Base-by-base conservation (phyloP, 768 basidiomycete species). In the Mycena rosella region DNA sequence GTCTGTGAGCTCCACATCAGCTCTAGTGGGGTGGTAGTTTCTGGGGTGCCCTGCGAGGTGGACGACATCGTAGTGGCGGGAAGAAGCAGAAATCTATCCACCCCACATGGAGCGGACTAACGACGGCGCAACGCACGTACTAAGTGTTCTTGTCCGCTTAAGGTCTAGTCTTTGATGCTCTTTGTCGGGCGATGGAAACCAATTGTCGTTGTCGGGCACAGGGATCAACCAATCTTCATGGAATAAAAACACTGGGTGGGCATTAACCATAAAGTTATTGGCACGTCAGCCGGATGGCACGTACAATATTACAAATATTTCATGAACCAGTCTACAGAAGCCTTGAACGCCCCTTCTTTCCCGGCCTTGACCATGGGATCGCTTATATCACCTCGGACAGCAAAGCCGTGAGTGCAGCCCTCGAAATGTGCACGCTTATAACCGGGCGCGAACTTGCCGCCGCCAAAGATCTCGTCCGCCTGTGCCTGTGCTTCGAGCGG, bases 1-100 rank as follows among this genome's bases (percentile, higher is more conserved):
- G 80, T 94, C 92, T 14, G 90, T 90, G 55, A 91, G 73, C 59
- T 75, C 67, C 32, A 76, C 66, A n/a, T 42, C 63, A 11, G 38
- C 66, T 36, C 53, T 29, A 15, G 49, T 5, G 67, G 68, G 11
- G 71, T 69, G 10, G 65, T 60, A 17, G 18, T 65, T 27, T 64
- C 68, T 5, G 63, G 48, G 24, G 60, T 49, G 44, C 6, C 44
- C 18, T 49, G 5, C 6, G 11, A 5, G 6, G 32, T 34, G 32
- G 32, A 34, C 32, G 32, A 11, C 32, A 34, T 34, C n/a, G n/a
- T n/a, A n/a, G n/a, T n/a, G n/a, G n/a, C n/a, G n/a, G n/a, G n/a
- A n/a, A n/a, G n/a, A n/a, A n/a, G n/a, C n/a, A n/a, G n/a, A n/a
- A n/a, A n/a, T n/a, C n/a, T n/a, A n/a, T n/a, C n/a, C n/a, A n/a